phyloP scores from a whole-genome alignment of 208 protist species.

The Porcisia hertigi region DNA sequence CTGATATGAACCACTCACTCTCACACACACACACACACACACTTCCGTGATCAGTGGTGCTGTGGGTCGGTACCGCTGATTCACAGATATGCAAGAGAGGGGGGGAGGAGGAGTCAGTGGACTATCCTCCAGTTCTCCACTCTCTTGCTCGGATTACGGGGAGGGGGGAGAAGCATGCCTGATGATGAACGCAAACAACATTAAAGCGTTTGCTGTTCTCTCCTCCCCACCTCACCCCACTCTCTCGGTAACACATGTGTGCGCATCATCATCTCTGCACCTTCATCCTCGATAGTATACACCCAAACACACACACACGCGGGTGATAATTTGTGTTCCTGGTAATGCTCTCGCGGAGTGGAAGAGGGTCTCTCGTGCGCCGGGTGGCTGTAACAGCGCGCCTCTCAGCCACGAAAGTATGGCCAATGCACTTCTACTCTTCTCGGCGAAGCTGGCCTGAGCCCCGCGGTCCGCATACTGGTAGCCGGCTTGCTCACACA shows the following conservation, averaged over 20 bases:
- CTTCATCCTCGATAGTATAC: neutral
- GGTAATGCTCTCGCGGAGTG: neutral
- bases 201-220: neutral
- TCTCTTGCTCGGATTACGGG: neutral
- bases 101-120: neutral
- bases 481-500: neutral
- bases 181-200: neutral
- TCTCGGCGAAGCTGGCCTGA: neutral
- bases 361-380: slow-evolving; percentile 3
- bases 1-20: too few relatives aligned
- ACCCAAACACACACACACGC: neutral
- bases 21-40: too few relatives aligned
- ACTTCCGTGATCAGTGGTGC: too few relatives aligned
- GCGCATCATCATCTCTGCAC: neutral
- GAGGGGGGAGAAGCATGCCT: neutral
- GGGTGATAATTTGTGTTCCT: neutral
- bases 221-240: neutral
- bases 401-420: neutral
- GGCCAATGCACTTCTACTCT: neutral
- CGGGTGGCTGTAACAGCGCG: neutral
- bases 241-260: neutral
- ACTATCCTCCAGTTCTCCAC: neutral
- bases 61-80: neutral
- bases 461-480: neutral
- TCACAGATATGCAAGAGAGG: neutral